Evolutionary conservation across 2,329 filamentous ascomycete species (phyloP), one percentile per base, ranked within the genome.

Genomic region (Zymoseptoria passerinii): DNA sequence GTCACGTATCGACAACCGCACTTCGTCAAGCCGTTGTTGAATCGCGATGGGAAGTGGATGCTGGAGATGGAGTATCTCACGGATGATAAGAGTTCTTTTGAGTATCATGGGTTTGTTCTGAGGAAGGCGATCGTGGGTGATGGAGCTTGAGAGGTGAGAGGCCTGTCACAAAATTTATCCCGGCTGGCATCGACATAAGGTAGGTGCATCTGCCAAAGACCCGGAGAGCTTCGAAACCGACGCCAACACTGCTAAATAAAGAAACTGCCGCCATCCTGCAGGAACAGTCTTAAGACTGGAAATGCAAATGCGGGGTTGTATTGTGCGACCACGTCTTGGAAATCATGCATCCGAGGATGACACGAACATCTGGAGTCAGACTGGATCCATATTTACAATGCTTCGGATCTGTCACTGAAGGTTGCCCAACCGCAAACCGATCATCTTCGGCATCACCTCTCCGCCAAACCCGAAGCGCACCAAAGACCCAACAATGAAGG

Each of bases 1-100:
- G 62, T 72, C 48, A 81, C 81, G 0, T 83, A 77, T 64, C 70
- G 80, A 44, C 81, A 82, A 59, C 78, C 78, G 10, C 80, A 82
- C 66, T 83, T 83, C 60, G 76, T 83, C 51, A 75, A 70, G 64
- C 77, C 77, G 10, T 67, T 82, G 18, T 66, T 83, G 18, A 73
- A 74, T 27, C 66, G 70, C 8, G 71, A 76, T 2, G 72, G 72
- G 0, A 64, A 76, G 6, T 82, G 78, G 79, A 67, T 74, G 27
- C 54, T 81, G 23, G 65, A 76, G 3, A 68, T 79, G 58, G 74
- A 81, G 53, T 68, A 72, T 8, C 67, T 81, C 3, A 72, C 71
- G 5, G 66, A 61, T 16, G 67, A 67, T 5, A 70, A 67, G 23
- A 75, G 76, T 35, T 73, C 73, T 0, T 80, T 82, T 60, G 76